phyloP scores from a whole-genome alignment of 2,329 filamentous ascomycete species.

The Talaromyces sp. region DNA sequence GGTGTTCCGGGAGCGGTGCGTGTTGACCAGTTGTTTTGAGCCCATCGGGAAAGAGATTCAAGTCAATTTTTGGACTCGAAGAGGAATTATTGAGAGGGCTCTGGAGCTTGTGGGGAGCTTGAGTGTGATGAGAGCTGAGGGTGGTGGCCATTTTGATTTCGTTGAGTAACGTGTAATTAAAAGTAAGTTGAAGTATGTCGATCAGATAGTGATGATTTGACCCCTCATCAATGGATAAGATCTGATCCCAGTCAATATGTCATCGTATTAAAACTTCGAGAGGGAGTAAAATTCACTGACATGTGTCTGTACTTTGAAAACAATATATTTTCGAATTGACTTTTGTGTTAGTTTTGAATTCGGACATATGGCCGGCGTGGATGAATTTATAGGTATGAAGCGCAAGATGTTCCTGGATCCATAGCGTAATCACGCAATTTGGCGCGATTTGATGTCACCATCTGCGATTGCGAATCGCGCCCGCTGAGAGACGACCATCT shows the following conservation, averaged over 20 bases:
- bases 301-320: not conserved
- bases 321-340: not conserved
- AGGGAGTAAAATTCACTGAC: not conserved
- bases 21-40: slow-evolving; percentile 70
- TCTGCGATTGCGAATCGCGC: not conserved
- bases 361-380: not conserved
- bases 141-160: not conserved
- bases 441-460: not conserved
- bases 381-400: not conserved
- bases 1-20: slow-evolving; percentile 60
- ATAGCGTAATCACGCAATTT: not conserved
- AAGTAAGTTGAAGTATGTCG: not conserved
- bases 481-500: too few relatives aligned
- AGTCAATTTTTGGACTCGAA: slow-evolving; percentile 27
- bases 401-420: not conserved
- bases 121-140: not conserved
- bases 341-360: not conserved
- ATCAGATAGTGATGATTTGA: not conserved
- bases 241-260: not conserved
- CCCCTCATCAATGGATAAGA: not conserved
- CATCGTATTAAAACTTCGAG: not conserved
- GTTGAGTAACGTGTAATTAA: too few relatives aligned
- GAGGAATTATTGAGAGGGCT: not conserved
- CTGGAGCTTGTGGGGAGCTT: not conserved
- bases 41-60: slow-evolving; percentile 59